These are phyloP conservation scores for Parachaetomium inaequale DNA, from an alignment of 495 filamentous ascomycete species.

Conservation along the genomic window DNA sequence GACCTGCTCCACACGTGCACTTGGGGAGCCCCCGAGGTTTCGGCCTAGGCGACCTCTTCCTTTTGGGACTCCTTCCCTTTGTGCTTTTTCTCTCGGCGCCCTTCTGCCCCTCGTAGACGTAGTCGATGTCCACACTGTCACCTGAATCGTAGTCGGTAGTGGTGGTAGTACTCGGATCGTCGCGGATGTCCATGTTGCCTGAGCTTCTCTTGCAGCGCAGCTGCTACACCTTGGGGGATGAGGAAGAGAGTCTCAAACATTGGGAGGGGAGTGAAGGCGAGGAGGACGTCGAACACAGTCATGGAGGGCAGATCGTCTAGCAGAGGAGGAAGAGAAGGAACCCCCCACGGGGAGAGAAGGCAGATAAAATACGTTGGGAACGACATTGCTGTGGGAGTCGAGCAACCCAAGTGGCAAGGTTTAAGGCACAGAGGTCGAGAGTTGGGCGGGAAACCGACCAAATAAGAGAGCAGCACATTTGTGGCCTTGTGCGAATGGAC, in stretches of 20 bases:
- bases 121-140: conserved; percentile 26
- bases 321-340: neutral
- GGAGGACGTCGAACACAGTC: neutral
- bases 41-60: conserved; percentile 16
- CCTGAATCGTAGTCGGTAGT: conserved; percentile 34
- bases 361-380: neutral
- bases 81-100: neutral
- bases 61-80: conserved; percentile 19
- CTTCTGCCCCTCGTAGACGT: conserved; percentile 23
- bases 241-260: conserved; percentile 20
- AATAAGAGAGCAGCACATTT: conserved; percentile 1
- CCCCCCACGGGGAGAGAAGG: neutral
- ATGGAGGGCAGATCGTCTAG: neutral
- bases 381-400: neutral
- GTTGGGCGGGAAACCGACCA: neutral
- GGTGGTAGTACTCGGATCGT: conserved; percentile 17
- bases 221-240: conserved; percentile 20
- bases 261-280: neutral
- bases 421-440: neutral
- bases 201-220: conserved; percentile 22
- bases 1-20: conserved; percentile 1
- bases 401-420: neutral
- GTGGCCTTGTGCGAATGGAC: conserved; percentile 8
- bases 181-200: conserved; percentile 22
- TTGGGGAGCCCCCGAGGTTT: conserved; percentile 11